Conservation (phyloP, 2,329 filamentous ascomycete genomes). For the Aspergillus piperis region DNA sequence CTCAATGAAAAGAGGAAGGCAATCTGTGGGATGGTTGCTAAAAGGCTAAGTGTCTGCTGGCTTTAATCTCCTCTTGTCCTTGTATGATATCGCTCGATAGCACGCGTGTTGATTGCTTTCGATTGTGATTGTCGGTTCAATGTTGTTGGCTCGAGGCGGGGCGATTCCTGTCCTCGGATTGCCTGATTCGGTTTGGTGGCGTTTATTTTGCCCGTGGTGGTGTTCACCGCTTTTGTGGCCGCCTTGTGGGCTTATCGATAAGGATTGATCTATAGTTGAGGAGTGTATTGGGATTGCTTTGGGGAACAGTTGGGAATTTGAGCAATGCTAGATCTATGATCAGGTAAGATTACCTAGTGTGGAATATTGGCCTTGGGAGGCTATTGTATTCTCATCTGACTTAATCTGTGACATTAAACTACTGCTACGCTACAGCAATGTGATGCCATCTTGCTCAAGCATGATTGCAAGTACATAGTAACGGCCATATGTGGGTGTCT, state of each 20-base stretch:
- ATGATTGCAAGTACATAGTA: no score
- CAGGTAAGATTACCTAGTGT: no score
- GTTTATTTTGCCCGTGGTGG: not conserved
- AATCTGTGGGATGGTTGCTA: no score
- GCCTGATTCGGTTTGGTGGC: conserved; percentile 4
- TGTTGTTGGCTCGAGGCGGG: conserved; percentile 10
- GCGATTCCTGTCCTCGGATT: conserved; percentile 1
- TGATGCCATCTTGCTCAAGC: no score
- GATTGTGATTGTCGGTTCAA: conserved; percentile 1
- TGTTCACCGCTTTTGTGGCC: not conserved
- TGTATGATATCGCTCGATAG: not conserved
- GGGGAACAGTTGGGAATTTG: not conserved
- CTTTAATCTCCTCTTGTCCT: not conserved
- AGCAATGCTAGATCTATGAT: no score
- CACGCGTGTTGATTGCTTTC: conserved; percentile 12
- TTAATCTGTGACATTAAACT: no score
- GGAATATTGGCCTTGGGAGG: no score
- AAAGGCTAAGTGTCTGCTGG: not conserved
- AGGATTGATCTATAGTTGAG: not conserved
- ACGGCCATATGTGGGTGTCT: no score
- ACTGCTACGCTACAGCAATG: no score
- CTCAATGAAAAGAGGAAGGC: no score
- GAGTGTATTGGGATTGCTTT: not conserved
- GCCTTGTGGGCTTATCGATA: conserved; percentile 1
- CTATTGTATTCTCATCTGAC: no score